These are phyloP conservation scores for Gaertneriomyces semiglobifer DNA, from an alignment of 192 early-diverging fungal genomes.

Conservation along the genomic window DNA sequence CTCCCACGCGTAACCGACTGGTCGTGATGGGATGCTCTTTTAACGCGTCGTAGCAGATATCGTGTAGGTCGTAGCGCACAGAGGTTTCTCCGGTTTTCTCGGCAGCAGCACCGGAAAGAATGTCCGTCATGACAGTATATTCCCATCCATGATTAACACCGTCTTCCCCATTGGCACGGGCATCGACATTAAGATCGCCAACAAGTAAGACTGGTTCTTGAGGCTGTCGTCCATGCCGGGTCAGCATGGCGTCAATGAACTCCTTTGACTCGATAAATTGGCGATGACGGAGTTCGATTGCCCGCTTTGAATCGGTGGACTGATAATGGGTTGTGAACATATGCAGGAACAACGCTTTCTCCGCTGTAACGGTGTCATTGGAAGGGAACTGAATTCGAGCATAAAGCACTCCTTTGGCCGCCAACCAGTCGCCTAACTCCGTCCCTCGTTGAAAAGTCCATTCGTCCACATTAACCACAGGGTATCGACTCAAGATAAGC, in stretches of 20 bases:
- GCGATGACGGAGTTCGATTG: constrained; percentile 44
- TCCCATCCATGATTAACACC: constrained; percentile 20
- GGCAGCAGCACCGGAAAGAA: constrained; percentile 9
- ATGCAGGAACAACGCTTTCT: constrained; percentile 40
- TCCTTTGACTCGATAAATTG: constrained; percentile 63
- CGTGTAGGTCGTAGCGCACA: not conserved
- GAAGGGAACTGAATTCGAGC: constrained; percentile 53
- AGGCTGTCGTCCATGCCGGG: constrained; percentile 23
- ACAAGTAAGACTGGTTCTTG: constrained; percentile 60
- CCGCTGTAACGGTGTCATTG: not conserved
- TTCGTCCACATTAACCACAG: constrained; percentile 52
- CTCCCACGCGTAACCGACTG: constrained; percentile 16
- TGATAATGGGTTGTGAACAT: constrained; percentile 78
- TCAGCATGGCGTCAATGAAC: constrained; percentile 57
- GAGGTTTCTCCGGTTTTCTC: not conserved
- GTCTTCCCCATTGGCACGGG: constrained; percentile 11
- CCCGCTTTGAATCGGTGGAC: constrained; percentile 38
- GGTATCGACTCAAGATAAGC: constrained; percentile 63
- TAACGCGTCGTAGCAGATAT: constrained; percentile 8
- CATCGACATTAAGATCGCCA: constrained; percentile 71
- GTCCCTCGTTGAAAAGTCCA: constrained; percentile 61
- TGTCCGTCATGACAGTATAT: constrained; percentile 22
- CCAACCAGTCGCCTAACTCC: constrained; percentile 43
- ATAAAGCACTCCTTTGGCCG: constrained; percentile 73
- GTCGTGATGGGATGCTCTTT: constrained; percentile 29